These are phyloP conservation scores for Fusarium subtropicale DNA, from an alignment of 2,329 filamentous ascomycete genomes.

Conservation along the genomic window DNA sequence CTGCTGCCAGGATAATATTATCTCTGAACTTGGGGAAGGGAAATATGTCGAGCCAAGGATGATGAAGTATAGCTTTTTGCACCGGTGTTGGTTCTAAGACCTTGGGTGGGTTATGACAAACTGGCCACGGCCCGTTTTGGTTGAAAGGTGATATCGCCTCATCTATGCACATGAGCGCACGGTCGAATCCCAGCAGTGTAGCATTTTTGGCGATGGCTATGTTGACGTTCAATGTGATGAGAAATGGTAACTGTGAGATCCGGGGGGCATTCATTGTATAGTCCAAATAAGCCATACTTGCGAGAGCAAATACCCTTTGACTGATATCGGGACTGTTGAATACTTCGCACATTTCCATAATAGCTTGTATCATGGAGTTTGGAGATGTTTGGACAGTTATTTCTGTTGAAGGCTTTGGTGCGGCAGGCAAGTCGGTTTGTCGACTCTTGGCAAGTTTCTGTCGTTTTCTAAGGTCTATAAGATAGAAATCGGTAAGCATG, in stretches of 20 bases:
- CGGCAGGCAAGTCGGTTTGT: background rate
- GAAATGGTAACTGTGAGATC: slow-evolving; percentile 12
- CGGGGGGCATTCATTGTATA: slow-evolving; percentile 17
- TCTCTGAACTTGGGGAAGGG: slow-evolving; percentile 16
- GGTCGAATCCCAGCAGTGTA: background rate
- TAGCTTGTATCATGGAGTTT: background rate
- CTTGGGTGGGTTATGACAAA: background rate
- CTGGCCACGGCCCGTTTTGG: background rate
- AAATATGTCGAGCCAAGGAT: slow-evolving; percentile 29
- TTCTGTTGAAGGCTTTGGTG: background rate
- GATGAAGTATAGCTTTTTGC: slow-evolving; percentile 2
- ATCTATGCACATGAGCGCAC: background rate
- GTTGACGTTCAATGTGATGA: slow-evolving; percentile 19
- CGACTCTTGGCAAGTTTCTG: background rate
- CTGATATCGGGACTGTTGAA: background rate
- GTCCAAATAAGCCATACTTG: slow-evolving; percentile 18
- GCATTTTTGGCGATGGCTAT: slow-evolving; percentile 24
- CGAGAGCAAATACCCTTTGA: slow-evolving; percentile 1
- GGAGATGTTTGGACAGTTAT: background rate
- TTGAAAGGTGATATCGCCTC: slow-evolving; percentile 17
- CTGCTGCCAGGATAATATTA: slow-evolving; percentile 8
- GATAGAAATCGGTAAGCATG: rapidly evolving
- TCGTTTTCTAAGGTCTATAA: slow-evolving; percentile 2
- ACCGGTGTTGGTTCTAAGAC: background rate
- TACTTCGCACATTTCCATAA: slow-evolving; percentile 11